These are phyloP conservation scores for Neofusicoccum laricinum DNA, from an alignment of 2,329 filamentous ascomycete genomes.

Conservation along the genomic window DNA sequence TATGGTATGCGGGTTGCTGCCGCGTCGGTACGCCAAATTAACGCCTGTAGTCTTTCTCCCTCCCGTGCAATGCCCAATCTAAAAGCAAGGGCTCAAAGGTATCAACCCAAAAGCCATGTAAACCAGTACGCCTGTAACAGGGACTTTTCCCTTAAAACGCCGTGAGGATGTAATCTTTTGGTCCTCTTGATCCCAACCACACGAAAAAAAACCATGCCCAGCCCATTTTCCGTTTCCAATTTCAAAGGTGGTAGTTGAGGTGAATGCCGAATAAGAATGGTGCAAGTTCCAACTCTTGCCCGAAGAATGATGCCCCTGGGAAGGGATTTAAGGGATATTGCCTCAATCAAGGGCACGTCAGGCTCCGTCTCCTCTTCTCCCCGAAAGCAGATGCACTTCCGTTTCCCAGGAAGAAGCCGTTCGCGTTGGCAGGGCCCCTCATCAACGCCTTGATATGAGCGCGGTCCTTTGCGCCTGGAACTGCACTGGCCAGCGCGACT, in stretches of 20 bases:
- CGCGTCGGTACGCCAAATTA: not conserved
- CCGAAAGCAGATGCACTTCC: not conserved
- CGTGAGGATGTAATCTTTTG: not conserved
- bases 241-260: not conserved
- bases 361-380: slow-evolving; percentile 12
- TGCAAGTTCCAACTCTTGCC: not conserved
- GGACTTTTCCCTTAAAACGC: not conserved
- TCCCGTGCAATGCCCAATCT: not conserved
- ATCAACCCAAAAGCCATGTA: not conserved
- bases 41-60: not conserved
- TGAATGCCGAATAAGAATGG: not conserved
- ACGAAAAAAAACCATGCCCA: not conserved
- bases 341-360: slow-evolving; percentile 13
- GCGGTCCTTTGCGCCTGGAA: slow-evolving; percentile 1
- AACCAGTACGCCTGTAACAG: not conserved
- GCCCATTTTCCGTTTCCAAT: not conserved
- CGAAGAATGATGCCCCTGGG: too few species aligned
- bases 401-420: not conserved
- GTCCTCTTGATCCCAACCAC: not conserved
- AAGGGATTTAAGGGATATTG: not conserved
- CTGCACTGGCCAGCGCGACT: slow-evolving; percentile 17
- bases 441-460: slow-evolving; percentile 4
- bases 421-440: not conserved
- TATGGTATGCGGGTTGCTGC: not conserved
- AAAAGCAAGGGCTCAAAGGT: not conserved